Percentiles rank a stretch among this genome's conserved stretches.
These are phyloP conservation scores for Saccharomycopsis fodiens DNA, from an alignment of 805 yeast genomes.

Conservation along the genomic window DNA sequence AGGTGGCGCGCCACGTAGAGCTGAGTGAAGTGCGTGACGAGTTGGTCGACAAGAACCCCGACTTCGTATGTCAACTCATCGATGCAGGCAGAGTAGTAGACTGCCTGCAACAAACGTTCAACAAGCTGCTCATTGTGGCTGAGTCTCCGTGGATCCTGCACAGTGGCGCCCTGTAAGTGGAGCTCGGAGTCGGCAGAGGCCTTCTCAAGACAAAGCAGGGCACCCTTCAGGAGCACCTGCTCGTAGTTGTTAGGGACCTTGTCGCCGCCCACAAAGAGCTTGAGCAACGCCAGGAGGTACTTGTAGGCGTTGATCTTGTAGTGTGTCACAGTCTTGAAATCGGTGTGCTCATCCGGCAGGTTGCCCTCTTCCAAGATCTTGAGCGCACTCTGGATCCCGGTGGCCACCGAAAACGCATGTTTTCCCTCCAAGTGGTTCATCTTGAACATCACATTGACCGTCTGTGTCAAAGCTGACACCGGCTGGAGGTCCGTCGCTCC, in stretches of 20 bases:
- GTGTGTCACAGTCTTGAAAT: constrained; percentile 33
- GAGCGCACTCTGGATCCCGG: constrained; percentile 76
- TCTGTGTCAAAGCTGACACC: constrained; percentile 51
- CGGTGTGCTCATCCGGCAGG: constrained; percentile 28
- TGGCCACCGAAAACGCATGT: constrained; percentile 70
- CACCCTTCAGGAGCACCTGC: constrained; percentile 41
- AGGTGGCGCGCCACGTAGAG: constrained; percentile 70
- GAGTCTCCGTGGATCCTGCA: constrained; percentile 42
- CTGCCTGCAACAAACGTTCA: constrained; percentile 53
- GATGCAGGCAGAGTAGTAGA: constrained; percentile 71
- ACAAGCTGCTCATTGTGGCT: constrained; percentile 60
- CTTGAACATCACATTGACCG: constrained; percentile 57
- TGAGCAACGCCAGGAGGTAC: constrained; percentile 57
- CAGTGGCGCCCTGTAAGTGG: constrained; percentile 38
- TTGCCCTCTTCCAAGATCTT: constrained; percentile 63
- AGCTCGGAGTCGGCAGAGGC: constrained; percentile 33
- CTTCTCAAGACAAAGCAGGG: constrained; percentile 33
- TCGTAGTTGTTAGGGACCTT: constrained; percentile 35
- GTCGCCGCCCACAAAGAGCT: constrained; percentile 51
- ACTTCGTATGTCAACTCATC: constrained; percentile 70
- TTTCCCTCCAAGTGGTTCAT: constrained; percentile 60
- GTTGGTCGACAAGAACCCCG: constrained; percentile 45
- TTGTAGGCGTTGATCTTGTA: constrained; percentile 74
- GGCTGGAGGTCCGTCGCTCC: constrained; percentile 58
- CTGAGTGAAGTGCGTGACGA: constrained; percentile 74